Evolutionary conservation across 192 early-diverging fungal genomes (phyloP).

Genomic region (Coemansia sp.): DNA sequence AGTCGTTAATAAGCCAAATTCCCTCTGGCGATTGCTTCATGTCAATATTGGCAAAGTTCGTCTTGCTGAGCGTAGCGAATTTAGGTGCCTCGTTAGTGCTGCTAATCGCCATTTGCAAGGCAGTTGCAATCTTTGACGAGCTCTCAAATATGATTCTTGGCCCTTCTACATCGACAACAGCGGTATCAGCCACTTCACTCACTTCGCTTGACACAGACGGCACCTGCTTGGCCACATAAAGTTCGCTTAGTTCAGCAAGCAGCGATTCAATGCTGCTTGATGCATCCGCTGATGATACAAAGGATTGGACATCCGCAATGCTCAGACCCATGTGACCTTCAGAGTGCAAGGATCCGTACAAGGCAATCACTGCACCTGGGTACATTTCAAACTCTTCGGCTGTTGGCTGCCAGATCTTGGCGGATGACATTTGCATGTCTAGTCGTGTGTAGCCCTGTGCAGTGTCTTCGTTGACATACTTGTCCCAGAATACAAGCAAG

Average conservation of each 20-base stretch:
- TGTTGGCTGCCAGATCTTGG: background rate
- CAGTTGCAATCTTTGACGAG: background rate
- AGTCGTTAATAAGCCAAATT: background rate
- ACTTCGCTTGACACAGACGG: background rate
- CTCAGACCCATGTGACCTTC: background rate
- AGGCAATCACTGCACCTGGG: background rate
- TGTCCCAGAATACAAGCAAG: slow-evolving; percentile 40
- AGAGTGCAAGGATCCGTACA: background rate
- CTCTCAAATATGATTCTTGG: background rate
- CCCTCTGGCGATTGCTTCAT: background rate
- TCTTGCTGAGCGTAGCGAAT: background rate
- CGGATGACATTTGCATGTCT: background rate
- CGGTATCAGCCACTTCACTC: background rate
- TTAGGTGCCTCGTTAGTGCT: background rate
- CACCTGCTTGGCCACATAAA: background rate
- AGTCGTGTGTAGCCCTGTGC: slow-evolving; percentile 2
- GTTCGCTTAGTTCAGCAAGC: background rate
- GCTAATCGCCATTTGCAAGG: background rate
- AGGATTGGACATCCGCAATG: background rate
- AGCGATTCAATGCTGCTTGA: background rate
- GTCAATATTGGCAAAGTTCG: background rate
- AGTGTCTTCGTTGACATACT: slow-evolving; percentile 33
- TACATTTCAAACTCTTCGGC: background rate
- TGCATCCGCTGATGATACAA: background rate
- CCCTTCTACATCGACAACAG: background rate